Percentiles rank a stretch among this genome's conserved stretches.
Conservation (phyloP, 495 filamentous ascomycete genomes). For the Hypoxylon subgilvum region DNA sequence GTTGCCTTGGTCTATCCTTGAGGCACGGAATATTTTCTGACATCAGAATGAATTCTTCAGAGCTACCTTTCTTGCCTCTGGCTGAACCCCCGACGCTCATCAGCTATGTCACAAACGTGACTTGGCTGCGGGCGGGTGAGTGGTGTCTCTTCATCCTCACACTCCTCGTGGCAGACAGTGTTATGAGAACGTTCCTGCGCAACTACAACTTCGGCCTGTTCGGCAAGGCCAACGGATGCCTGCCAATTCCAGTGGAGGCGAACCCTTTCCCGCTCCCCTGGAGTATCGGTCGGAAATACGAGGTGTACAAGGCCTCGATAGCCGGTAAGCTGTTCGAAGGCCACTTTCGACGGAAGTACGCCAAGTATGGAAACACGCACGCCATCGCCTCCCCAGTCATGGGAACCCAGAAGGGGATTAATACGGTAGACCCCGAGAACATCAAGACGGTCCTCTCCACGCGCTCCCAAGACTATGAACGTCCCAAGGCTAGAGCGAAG, state of each 20-base stretch:
- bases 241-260: background rate
- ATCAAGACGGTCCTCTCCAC: slow-evolving; percentile 71
- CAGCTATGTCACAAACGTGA: background rate
- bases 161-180: background rate
- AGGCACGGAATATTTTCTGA: no score
- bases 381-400: slow-evolving; percentile 12
- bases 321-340: slow-evolving; percentile 9
- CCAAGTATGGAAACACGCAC: slow-evolving; percentile 15
- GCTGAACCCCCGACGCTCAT: background rate
- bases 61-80: background rate
- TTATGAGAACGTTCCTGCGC: slow-evolving; percentile 1
- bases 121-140: background rate
- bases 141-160: slow-evolving; percentile 2
- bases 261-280: slow-evolving; percentile 13
- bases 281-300: slow-evolving; percentile 8
- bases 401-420: slow-evolving; percentile 13
- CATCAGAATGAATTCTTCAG: background rate
- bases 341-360: slow-evolving; percentile 11
- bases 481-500: background rate
- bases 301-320: slow-evolving; percentile 10
- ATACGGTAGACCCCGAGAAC: slow-evolving; percentile 66
- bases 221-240: slow-evolving; percentile 11
- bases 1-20: no score
- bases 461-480: slow-evolving; percentile 64
- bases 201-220: slow-evolving; percentile 9